Evolutionary conservation across 1,284 basidiomycete species (phyloP).

Genomic region (Ceratobasidium theobromae): DNA sequence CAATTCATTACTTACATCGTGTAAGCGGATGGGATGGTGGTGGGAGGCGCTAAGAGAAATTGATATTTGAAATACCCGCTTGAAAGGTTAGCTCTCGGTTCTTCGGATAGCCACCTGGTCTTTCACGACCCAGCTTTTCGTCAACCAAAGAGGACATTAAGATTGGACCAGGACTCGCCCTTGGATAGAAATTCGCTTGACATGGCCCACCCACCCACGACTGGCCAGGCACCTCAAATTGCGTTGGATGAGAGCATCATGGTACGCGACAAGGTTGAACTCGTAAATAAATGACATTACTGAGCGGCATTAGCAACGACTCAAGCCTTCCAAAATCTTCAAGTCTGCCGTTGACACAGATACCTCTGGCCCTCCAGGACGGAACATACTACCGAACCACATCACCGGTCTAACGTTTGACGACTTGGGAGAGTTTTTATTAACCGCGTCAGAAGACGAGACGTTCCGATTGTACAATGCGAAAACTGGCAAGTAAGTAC

Average conservation of each 20-base stretch:
- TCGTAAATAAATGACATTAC: not conserved
- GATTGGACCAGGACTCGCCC: no score
- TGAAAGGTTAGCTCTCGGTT: not conserved
- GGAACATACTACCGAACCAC: slow-evolving; percentile 56
- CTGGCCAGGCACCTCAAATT: not conserved
- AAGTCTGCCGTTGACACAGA: slow-evolving; percentile 67
- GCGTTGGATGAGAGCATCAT: slow-evolving; percentile 17
- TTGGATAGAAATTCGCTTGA: not conserved
- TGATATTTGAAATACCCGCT: not conserved
- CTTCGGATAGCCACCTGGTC: not conserved
- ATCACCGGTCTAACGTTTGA: slow-evolving; percentile 91
- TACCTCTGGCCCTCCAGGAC: slow-evolving; percentile 45
- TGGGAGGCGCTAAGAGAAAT: slow-evolving; percentile 9
- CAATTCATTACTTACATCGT: not conserved
- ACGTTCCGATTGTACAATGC: slow-evolving; percentile 87
- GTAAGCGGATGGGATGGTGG: not conserved
- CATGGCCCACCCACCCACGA: slow-evolving; percentile 4
- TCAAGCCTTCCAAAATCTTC: slow-evolving; percentile 90
- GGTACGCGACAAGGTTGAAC: not conserved
- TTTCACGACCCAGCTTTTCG: no score
- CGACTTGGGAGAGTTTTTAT: slow-evolving; percentile 80
- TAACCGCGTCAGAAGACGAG: slow-evolving; percentile 93
- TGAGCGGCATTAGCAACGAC: slow-evolving; percentile 53
- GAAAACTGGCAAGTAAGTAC: slow-evolving; percentile 86
- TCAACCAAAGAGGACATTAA: no score